A percentile compares a stretch with the other conserved stretches of the same genome.
Evolutionary conservation across 176 grass and related monocot species (phyloP).

Genomic region (Miscanthus lutarioriparius): DNA sequence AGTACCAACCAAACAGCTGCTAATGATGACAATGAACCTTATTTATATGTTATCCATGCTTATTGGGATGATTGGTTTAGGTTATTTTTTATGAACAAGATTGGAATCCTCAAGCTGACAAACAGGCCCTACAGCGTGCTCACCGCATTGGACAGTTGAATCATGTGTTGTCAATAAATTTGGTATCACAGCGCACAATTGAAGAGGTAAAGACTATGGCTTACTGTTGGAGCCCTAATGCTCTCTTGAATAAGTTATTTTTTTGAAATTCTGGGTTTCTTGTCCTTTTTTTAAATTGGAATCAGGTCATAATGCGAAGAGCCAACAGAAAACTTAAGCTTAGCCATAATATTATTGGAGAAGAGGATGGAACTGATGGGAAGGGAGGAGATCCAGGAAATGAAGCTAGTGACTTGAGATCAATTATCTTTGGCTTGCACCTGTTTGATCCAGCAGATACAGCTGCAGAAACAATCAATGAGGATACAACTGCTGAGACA

Average conservation of each 20-base stretch:
- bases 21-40: constrained; percentile 15
- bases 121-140: constrained; percentile 92
- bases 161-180: constrained; percentile 91
- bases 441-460: constrained; percentile 60
- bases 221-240: constrained; percentile 23
- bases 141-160: constrained; percentile 97
- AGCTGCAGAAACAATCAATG: constrained; percentile 41
- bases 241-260: constrained; percentile 18
- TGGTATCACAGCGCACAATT: constrained; percentile 80
- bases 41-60: constrained; percentile 26
- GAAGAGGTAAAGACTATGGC: constrained; percentile 68
- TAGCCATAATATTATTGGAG: constrained; percentile 69
- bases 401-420: constrained; percentile 75
- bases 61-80: constrained; percentile 41
- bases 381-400: constrained; percentile 48
- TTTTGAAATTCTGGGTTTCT: constrained; percentile 5
- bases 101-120: constrained; percentile 97
- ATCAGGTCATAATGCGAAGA: constrained; percentile 96
- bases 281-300: constrained; percentile 18
- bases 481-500: constrained; percentile 31
- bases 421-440: constrained; percentile 79
- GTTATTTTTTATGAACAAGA: constrained; percentile 99
- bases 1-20: constrained; percentile 3
- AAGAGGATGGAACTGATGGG: constrained; percentile 48
- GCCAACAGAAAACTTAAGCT: constrained; percentile 89